Evolutionary conservation across 2,329 filamentous ascomycete genomes (phyloP).

Genomic region (Amesomyces nigricolor): DNA sequence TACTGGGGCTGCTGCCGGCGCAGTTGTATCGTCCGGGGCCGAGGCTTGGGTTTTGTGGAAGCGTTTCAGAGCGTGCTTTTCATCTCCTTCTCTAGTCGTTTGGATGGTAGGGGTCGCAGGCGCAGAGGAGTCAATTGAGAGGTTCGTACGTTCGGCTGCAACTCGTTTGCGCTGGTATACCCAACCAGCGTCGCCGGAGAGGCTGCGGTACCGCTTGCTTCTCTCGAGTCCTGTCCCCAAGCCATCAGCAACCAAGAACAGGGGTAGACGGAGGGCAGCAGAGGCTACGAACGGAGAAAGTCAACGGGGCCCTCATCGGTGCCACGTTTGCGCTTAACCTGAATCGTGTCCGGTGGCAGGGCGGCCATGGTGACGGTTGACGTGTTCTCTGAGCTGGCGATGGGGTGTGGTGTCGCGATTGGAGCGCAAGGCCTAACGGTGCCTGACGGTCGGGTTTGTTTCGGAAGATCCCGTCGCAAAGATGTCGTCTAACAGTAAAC

Average conservation of each 20-base stretch:
- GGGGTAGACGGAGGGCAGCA: constrained; percentile 9
- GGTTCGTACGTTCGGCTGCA: constrained; percentile 26
- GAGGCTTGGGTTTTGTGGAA: constrained; percentile 22
- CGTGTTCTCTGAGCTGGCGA: not conserved
- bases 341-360: constrained; percentile 53
- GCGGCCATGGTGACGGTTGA: constrained; percentile 39
- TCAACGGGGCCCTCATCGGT: constrained; percentile 49
- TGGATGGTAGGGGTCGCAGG: constrained; percentile 43
- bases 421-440: not conserved
- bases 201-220: constrained; percentile 48
- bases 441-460: not conserved
- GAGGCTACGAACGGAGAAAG: constrained; percentile 45
- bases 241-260: constrained; percentile 13
- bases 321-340: constrained; percentile 56
- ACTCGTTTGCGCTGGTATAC: constrained; percentile 50
- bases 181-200: constrained; percentile 37
- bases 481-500: too few relatives aligned
- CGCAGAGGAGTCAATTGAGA: constrained; percentile 24
- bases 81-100: constrained; percentile 39
- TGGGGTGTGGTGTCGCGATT: not conserved
- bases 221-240: constrained; percentile 44
- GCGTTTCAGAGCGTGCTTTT: constrained; percentile 22
- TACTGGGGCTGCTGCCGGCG: not conserved
- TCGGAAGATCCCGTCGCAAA: too few relatives aligned
- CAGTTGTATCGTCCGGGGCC: constrained; percentile 5